Conservation (phyloP, 2,329 filamentous ascomycete species). For the Apiospora kogelbergensis region DNA sequence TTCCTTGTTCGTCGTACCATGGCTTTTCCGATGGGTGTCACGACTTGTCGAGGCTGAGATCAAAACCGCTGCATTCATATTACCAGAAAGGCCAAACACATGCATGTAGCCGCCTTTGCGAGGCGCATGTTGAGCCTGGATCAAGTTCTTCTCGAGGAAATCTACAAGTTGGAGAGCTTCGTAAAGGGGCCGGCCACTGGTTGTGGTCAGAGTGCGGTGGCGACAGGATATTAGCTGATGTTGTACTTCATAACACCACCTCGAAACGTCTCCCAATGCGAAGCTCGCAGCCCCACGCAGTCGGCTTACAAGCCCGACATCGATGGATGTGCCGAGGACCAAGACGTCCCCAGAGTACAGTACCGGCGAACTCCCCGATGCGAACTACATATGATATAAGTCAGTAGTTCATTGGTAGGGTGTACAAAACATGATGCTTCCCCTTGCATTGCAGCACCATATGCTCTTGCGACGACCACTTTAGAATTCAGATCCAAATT, state of each 20-base stretch:
- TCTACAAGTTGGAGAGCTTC: not conserved
- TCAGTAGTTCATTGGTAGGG: not conserved
- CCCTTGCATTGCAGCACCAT: not conserved
- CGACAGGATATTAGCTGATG: not conserved
- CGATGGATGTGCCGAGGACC: not conserved
- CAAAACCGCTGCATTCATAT: not conserved
- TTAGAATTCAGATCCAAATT: not conserved
- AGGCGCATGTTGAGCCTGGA: too few relatives aligned
- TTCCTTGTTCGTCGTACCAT: not conserved
- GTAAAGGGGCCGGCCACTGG: not conserved
- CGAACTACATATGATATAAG: not conserved
- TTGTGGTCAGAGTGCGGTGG: not conserved
- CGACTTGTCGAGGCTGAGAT: not conserved
- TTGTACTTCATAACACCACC: not conserved
- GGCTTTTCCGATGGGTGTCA: not conserved
- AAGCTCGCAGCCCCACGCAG: not conserved
- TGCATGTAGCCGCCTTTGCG: too few relatives aligned
- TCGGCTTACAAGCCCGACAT: conserved; percentile 3
- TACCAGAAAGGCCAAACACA: not conserved
- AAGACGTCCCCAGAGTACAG: not conserved
- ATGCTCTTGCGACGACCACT: not conserved
- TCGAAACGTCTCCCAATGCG: not conserved
- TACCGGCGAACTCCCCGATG: not conserved
- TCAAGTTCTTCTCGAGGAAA: not conserved
- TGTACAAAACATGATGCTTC: not conserved